Percentiles rank a stretch among this genome's conserved stretches.
Evolutionary conservation across 192 early-diverging fungal genomes (phyloP).

Genomic region (Dissophora ornata): DNA sequence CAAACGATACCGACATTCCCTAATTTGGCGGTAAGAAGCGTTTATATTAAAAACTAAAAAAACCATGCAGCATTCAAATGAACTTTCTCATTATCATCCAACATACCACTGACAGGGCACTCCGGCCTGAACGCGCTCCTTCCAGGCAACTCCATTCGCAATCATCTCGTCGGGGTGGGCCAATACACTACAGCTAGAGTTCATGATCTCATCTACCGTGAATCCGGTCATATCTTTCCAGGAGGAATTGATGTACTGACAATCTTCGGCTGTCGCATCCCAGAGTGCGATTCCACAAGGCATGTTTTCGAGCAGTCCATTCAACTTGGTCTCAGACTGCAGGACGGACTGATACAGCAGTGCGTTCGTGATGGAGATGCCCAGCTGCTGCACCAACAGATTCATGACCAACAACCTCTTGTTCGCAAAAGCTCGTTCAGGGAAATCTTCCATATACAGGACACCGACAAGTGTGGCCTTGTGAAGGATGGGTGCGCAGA

Average conservation of each 20-base stretch:
- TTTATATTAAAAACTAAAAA: no score
- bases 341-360: constrained; percentile 61
- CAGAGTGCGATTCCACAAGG: constrained; percentile 48
- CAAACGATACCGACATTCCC: constrained; percentile 35
- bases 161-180: constrained; percentile 35
- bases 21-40: not conserved
- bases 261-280: constrained; percentile 33
- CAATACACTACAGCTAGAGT: constrained; percentile 8
- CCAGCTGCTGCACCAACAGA: constrained; percentile 61
- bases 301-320: constrained; percentile 50
- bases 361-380: constrained; percentile 64
- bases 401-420: constrained; percentile 58
- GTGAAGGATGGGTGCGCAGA: constrained; percentile 62
- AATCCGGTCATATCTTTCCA: constrained; percentile 49
- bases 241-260: constrained; percentile 35
- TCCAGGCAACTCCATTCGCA: constrained; percentile 27
- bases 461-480: constrained; percentile 57
- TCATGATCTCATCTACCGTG: constrained; percentile 29
- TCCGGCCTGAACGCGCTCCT: constrained; percentile 20
- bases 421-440: constrained; percentile 55
- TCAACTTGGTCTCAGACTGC: constrained; percentile 45
- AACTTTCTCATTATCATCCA: no score
- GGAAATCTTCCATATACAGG: constrained; percentile 62
- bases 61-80: no score
- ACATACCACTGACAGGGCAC: constrained; percentile 40